Evolutionary conservation across 2,329 filamentous ascomycete species (phyloP).

Genomic region (Fusarium tjaetaba): DNA sequence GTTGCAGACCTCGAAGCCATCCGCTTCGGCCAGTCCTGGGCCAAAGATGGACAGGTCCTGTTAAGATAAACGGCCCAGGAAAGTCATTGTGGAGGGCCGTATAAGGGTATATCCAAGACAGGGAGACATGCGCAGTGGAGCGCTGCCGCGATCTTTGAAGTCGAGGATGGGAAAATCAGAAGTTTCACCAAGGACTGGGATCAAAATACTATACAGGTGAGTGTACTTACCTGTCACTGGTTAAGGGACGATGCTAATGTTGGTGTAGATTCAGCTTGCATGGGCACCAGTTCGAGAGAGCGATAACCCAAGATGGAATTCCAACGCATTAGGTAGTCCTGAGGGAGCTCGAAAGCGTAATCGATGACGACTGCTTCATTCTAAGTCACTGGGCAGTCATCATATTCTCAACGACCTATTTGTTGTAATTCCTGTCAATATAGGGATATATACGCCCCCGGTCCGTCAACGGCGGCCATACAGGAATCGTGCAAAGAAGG

Average conservation of each 20-base stretch:
- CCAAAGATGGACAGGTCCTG: conserved; percentile 38
- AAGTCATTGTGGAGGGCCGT: conserved; percentile 37
- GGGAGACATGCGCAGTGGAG: conserved; percentile 31
- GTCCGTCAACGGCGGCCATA: neutral
- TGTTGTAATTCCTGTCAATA: neutral
- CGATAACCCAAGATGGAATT: conserved; percentile 38
- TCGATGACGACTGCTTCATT: neutral
- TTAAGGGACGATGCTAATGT: neutral
- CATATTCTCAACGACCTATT: neutral
- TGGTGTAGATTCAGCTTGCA: conserved; percentile 36
- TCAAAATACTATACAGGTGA: conserved; percentile 28
- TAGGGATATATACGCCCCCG: neutral
- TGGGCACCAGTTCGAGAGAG: conserved; percentile 39
- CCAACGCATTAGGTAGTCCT: conserved; percentile 20
- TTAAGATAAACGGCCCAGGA: conserved; percentile 40
- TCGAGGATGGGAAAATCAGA: conserved; percentile 27
- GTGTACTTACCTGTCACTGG: neutral
- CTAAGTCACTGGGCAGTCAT: neutral
- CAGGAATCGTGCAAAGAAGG: neutral
- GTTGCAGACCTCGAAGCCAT: conserved; percentile 36
- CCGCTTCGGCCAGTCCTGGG: conserved; percentile 38
- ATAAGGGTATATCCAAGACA: conserved; percentile 35
- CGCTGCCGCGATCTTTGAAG: conserved; percentile 39
- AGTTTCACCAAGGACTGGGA: conserved; percentile 30
- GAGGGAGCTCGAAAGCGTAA: conserved; percentile 11